These are phyloP conservation scores for Suhomyces chickasaworum DNA, from an alignment of 1,139 yeast species.

Conservation along the genomic window DNA sequence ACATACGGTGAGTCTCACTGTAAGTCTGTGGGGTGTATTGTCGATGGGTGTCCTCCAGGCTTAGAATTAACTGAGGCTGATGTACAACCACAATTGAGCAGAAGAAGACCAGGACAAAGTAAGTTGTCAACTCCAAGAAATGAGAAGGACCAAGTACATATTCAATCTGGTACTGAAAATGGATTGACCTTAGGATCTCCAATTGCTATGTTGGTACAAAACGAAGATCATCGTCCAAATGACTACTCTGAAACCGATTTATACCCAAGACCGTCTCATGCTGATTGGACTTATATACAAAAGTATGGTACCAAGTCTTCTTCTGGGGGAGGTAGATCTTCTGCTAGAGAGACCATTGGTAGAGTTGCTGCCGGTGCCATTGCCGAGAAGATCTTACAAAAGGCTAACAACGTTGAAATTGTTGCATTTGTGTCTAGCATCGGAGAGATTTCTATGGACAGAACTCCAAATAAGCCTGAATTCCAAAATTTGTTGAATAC, in stretches of 20 bases:
- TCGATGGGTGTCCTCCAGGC: conserved; percentile 98
- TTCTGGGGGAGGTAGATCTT: conserved; percentile 96
- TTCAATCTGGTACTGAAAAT: conserved; percentile 92
- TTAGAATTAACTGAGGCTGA: conserved; percentile 81
- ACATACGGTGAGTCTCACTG: conserved; percentile 99
- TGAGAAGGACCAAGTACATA: conserved; percentile 89
- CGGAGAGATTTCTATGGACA: conserved; percentile 74
- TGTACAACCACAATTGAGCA: conserved; percentile 90
- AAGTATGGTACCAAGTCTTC: conserved; percentile 93
- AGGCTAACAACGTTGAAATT: conserved; percentile 83
- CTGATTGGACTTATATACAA: conserved; percentile 88
- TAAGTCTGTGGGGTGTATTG: conserved; percentile 97
- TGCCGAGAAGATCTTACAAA: conserved; percentile 84
- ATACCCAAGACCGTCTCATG: conserved; percentile 97
- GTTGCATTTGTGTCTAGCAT: conserved; percentile 95
- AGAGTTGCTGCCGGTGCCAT: conserved; percentile 99
- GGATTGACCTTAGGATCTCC: conserved; percentile 95
- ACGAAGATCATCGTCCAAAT: conserved; percentile 95
- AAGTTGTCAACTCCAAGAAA: conserved; percentile 91
- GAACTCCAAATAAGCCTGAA: conserved; percentile 64
- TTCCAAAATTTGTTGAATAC: conserved; percentile 70
- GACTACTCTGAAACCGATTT: conserved; percentile 94
- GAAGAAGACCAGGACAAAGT: conserved; percentile 98
- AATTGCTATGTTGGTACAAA: conserved; percentile 86
- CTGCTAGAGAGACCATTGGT: conserved; percentile 97